Percentiles rank a stretch among this genome's conserved stretches.
Conservation (phyloP, 169 alveolate genomes). For the Cyclospora cayetanensis region DNA sequence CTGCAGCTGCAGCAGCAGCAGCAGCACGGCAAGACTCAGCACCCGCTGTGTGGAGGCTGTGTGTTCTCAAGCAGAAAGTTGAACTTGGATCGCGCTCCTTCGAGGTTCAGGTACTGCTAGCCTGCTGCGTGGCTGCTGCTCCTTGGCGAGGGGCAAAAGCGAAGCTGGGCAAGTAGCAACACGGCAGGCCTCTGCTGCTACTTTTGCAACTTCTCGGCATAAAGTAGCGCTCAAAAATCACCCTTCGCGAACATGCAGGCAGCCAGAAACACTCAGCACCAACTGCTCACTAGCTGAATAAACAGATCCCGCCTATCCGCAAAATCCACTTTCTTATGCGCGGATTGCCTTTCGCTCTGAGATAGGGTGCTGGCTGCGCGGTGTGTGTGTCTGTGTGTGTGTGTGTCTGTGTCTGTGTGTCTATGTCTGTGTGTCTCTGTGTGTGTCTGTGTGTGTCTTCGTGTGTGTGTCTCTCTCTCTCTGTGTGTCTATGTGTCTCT, state of each 20-base stretch:
- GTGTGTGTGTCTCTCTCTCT: too few species aligned
- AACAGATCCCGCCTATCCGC: too few species aligned
- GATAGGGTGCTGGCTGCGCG: not conserved
- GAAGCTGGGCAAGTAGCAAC: not conserved
- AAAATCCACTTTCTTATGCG: too few species aligned
- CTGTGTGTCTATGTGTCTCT: too few species aligned
- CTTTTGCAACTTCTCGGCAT: slow-evolving; percentile 17
- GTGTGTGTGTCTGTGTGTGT: not conserved
- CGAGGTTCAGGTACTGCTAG: slow-evolving; percentile 62
- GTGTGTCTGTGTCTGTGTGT: too few species aligned
- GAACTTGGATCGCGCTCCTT: slow-evolving; percentile 53
- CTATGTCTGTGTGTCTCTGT: too few species aligned
- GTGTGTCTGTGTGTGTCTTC: too few species aligned
- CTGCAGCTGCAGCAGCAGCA: slow-evolving; percentile 8
- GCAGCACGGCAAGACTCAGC: not conserved
- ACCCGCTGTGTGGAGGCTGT: slow-evolving; percentile 5
- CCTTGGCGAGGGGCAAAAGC: not conserved
- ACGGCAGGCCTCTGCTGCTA: slow-evolving; percentile 8
- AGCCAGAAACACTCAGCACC: too few species aligned
- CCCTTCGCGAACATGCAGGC: too few species aligned
- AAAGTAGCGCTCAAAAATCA: too few species aligned
- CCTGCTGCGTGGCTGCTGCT: not conserved
- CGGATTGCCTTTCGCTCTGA: too few species aligned
- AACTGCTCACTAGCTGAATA: too few species aligned
- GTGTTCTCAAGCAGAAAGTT: slow-evolving; percentile 70